Evolutionary conservation across 2,329 filamentous ascomycete genomes (phyloP), one percentile per base, ranked within the genome.

Genomic region (Cryoendolithus antarcticus): DNA sequence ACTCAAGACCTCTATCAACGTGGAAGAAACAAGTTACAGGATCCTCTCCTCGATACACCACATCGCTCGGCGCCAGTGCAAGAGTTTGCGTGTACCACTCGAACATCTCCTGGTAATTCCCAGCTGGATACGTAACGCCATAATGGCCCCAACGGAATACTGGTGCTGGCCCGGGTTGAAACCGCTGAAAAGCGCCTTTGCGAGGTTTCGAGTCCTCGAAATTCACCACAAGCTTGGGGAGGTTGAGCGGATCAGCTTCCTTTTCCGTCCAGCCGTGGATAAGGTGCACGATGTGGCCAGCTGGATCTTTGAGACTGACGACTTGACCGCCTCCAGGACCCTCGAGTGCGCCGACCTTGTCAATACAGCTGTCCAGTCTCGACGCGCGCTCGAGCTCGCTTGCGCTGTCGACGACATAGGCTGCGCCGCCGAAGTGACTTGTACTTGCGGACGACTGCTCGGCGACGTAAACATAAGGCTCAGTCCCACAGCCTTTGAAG

Each of bases 11-110:
- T 3, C 64, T 56, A 43, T 75, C 72, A n/a, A 76, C 58, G 44
- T 74, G 71, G 9, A 66, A 51, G 48, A 77, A 75, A 3, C 63
- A 61, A 2, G 65, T 61, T 9, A 69, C 61, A 36, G 70, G 63
- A 35, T 44, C 47, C 8, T 46, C 41, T 4, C 47, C 46, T 4
- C 63, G 50, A 46, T 63, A 63, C 1, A 66, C 44, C 29, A 68
- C 57, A 39, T 69, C 65, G 0, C 60, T 62, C 2, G 64, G 63
- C 1, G 57, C 59, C 33, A 69, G 51, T 46, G 66, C 66, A 53
- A 69, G 65, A 9, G 56, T 60, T 1, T 47, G 47, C 1, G 62
- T 66, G 48, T 69, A 69, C 57, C 62, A 69, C 12, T 56, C 40
- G 34, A 62, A 45, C 36, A 61, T 52, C 1, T 48, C 41, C 1